Base-by-base conservation (phyloP, 768 basidiomycete genomes). In the Tricholoma sp. region DNA sequence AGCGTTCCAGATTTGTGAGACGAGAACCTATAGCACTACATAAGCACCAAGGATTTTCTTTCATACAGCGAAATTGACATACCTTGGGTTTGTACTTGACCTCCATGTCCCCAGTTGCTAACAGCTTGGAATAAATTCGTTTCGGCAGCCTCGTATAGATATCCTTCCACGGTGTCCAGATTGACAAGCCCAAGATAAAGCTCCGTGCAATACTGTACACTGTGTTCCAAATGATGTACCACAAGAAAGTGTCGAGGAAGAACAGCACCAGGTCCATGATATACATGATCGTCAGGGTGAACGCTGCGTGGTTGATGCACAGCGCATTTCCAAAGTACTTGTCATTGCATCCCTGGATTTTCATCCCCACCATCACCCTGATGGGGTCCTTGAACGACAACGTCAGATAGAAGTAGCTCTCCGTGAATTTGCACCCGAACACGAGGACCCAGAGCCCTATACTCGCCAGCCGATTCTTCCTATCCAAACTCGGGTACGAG, bases 211-310 rank as follows among this genome's bases (percentile, higher is more conserved):
- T 91, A 66, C 87, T 89, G 75, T 91, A 90, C 55, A 94, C 90
- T 9, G 94, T 95, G 72, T 98, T 98, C 96, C 96, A 98, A 68
- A 98, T 98, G 75, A 98, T 95, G 68, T 95, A 99, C 97, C 97
- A 99, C 31, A 99, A 75, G 88, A 98, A 99, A 6, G 97, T 99
- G 76, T 99, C 97, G 72, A 99, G 79, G 83, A 98, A 99, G 83
- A 92, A 99, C 45, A 99, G 82, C 52, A 89, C 85, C 48, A 99
- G 75, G 68, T 98, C 97, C 96, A 98, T 98, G 77, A 97, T 76
- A 69, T 94, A 98, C 96, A 98, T 99, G 78, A 98, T 89, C 54
- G 97, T 85, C 67, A 99, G 73, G 8, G 96, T 89, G 73, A 98
- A 98, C 3, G 91, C 91, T 1, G 94, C 91, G 63, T 99, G 97